phyloP scores from a whole-genome alignment of 495 filamentous ascomycete genomes.

The Aspergillus steynii region DNA sequence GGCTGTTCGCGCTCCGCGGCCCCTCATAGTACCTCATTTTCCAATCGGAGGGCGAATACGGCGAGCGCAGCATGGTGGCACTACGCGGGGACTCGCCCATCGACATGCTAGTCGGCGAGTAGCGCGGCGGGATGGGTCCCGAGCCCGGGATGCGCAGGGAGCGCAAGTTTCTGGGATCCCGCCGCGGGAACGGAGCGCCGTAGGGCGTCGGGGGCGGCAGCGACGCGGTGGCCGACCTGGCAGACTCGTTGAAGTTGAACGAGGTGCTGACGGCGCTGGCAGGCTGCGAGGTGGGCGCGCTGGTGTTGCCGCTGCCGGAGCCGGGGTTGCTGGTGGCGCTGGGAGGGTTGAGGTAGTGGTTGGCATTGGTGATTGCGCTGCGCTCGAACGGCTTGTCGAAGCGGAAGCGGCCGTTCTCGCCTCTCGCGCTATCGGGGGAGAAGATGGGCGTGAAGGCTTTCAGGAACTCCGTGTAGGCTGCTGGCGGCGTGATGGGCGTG shows the following conservation, averaged over 20 bases:
- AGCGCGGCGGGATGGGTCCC: constrained; percentile 8
- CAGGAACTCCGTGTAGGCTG: constrained; percentile 90
- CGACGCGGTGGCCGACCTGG: constrained; percentile 31
- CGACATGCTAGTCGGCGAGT: constrained; percentile 16
- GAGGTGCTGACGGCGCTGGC: constrained; percentile 39
- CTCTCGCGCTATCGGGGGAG: constrained; percentile 37
- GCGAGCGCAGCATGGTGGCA: constrained; percentile 31
- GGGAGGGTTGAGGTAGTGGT: neutral
- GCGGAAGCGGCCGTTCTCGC: constrained; percentile 32
- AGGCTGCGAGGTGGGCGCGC: constrained; percentile 39
- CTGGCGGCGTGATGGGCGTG: constrained; percentile 91
- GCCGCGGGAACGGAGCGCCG: constrained; percentile 14
- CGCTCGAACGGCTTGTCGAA: constrained; percentile 23
- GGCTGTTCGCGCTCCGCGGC: constrained; percentile 30
- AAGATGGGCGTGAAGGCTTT: constrained; percentile 72
- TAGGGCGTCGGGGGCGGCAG: constrained; percentile 40
- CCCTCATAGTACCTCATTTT: constrained; percentile 37
- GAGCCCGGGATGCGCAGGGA: constrained; percentile 43
- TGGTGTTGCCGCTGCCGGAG: neutral
- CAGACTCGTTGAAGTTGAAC: constrained; percentile 23
- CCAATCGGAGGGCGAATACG: constrained; percentile 44
- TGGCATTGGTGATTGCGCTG: neutral
- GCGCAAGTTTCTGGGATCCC: constrained; percentile 31
- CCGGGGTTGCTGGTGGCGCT: constrained; percentile 8
- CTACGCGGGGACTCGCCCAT: constrained; percentile 27